Percentiles rank a stretch among this genome's conserved stretches.
Evolutionary conservation across 176 grass and related monocot species (phyloP).

Genomic region (Triticum dicoccoides): DNA sequence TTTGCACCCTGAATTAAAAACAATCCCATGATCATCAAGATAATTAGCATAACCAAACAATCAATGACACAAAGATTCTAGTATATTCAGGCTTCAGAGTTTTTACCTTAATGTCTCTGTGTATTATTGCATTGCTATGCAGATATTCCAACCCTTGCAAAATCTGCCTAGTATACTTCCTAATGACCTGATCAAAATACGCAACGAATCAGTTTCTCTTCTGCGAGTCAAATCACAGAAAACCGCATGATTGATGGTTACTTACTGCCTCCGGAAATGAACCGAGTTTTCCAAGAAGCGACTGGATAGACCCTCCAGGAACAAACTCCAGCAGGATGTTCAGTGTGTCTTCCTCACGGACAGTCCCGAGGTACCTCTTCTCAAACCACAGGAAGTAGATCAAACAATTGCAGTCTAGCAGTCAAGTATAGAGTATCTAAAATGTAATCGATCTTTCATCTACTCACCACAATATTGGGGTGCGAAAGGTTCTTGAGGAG

Average conservation of each 20-base stretch:
- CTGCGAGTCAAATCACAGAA: background rate
- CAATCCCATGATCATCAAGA: background rate
- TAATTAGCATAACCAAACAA: background rate
- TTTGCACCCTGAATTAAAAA: slow-evolving; percentile 76
- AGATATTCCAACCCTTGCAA: slow-evolving; percentile 96
- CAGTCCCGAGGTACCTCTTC: slow-evolving; percentile 95
- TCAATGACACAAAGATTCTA: background rate
- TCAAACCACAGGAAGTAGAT: slow-evolving; percentile 13
- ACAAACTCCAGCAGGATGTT: slow-evolving; percentile 98
- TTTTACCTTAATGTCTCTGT: slow-evolving; percentile 96
- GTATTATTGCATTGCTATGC: slow-evolving; percentile 95
- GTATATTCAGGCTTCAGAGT: slow-evolving; percentile 8
- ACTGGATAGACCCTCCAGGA: slow-evolving; percentile 96
- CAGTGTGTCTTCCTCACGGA: slow-evolving; percentile 80
- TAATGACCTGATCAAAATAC: slow-evolving; percentile 76
- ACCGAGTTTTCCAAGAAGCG: slow-evolving; percentile 82
- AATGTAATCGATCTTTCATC: background rate
- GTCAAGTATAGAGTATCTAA: background rate
- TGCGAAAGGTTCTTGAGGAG: slow-evolving; percentile 92
- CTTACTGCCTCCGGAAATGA: slow-evolving; percentile 94
- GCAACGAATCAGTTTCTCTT: slow-evolving; percentile 24
- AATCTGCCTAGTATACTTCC: slow-evolving; percentile 93
- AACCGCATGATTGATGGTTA: slow-evolving; percentile 22
- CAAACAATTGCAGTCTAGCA: background rate
- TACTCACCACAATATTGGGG: slow-evolving; percentile 95